Evolutionary conservation across 129 eudicot species (phyloP).

Genomic region (Escallonia rubra): DNA sequence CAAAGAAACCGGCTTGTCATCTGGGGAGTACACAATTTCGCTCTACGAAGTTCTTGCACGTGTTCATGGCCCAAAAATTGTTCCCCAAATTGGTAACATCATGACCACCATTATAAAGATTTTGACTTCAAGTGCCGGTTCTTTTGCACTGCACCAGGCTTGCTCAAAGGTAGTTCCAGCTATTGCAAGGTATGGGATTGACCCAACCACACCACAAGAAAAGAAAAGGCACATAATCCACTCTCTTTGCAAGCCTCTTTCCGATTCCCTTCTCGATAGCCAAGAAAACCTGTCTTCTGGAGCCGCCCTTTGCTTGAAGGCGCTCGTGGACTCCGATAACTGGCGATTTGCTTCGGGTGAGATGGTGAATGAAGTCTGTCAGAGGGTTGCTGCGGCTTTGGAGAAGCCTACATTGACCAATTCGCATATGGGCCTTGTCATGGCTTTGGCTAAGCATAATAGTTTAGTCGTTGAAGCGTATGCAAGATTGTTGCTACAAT

Average conservation of each 20-base stretch:
- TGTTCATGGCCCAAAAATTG: slow-evolving; percentile 83
- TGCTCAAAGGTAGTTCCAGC: slow-evolving; percentile 96
- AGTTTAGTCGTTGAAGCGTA: slow-evolving; percentile 67
- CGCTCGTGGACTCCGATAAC: slow-evolving; percentile 86
- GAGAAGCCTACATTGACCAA: slow-evolving; percentile 59
- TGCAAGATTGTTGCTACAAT: slow-evolving; percentile 59
- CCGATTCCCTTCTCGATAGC: slow-evolving; percentile 67
- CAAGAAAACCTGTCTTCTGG: slow-evolving; percentile 82
- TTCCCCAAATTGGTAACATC: slow-evolving; percentile 76
- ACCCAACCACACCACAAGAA: slow-evolving; percentile 70
- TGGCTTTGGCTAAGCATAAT: slow-evolving; percentile 77
- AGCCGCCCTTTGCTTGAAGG: slow-evolving; percentile 80
- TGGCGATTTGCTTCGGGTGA: slow-evolving; percentile 80
- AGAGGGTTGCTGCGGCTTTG: slow-evolving; percentile 70
- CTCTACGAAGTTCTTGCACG: slow-evolving; percentile 91
- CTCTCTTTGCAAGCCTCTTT: slow-evolving; percentile 86
- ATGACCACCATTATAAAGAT: slow-evolving; percentile 74
- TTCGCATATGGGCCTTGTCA: slow-evolving; percentile 79
- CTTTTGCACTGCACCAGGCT: slow-evolving; percentile 94
- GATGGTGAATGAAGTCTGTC: slow-evolving; percentile 83
- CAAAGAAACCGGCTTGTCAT: slow-evolving; percentile 60
- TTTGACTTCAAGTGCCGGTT: slow-evolving; percentile 62
- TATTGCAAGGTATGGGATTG: slow-evolving; percentile 79
- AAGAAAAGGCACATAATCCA: slow-evolving; percentile 52
- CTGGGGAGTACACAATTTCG: slow-evolving; percentile 85